phyloP scores from a whole-genome alignment of 2,329 filamentous ascomycete genomes.

The Ceratocystis variospora region DNA sequence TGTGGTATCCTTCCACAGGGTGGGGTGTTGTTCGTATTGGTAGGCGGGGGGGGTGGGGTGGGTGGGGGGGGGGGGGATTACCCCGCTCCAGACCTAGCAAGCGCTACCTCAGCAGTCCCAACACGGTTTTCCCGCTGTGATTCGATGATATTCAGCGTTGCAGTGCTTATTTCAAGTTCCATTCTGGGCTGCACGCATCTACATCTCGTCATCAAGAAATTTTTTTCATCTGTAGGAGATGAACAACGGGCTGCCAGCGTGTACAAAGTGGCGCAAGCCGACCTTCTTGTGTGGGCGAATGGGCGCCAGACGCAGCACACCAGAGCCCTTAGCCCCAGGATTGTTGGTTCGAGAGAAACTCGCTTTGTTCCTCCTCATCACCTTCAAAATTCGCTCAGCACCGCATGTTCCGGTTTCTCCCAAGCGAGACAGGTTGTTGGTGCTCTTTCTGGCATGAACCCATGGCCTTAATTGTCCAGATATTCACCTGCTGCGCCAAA shows the following conservation, averaged over 20 bases:
- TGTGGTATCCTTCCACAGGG: too few species aligned
- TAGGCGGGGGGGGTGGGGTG: too few species aligned
- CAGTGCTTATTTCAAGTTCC: background rate
- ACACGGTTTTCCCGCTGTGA: background rate
- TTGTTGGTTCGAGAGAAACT: background rate
- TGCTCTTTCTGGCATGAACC: background rate
- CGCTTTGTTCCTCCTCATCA: background rate
- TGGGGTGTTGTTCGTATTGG: too few species aligned
- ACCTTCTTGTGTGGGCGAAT: background rate
- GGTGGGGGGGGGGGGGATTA: background rate
- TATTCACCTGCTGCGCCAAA: constrained; percentile 1
- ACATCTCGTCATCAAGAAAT: background rate
- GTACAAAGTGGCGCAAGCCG: background rate
- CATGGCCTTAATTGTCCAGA: constrained; percentile 3
- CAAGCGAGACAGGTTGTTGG: background rate
- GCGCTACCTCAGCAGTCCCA: background rate
- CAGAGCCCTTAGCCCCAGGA: background rate
- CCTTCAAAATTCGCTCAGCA: background rate
- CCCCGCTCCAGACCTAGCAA: background rate
- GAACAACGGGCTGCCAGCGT: background rate
- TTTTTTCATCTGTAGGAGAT: background rate
- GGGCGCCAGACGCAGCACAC: background rate
- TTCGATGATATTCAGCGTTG: background rate
- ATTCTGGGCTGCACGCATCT: background rate
- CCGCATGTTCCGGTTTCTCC: constrained; percentile 3